These are phyloP conservation scores for Neurospora terricola DNA, from an alignment of 495 filamentous ascomycete genomes.

Conservation along the genomic window DNA sequence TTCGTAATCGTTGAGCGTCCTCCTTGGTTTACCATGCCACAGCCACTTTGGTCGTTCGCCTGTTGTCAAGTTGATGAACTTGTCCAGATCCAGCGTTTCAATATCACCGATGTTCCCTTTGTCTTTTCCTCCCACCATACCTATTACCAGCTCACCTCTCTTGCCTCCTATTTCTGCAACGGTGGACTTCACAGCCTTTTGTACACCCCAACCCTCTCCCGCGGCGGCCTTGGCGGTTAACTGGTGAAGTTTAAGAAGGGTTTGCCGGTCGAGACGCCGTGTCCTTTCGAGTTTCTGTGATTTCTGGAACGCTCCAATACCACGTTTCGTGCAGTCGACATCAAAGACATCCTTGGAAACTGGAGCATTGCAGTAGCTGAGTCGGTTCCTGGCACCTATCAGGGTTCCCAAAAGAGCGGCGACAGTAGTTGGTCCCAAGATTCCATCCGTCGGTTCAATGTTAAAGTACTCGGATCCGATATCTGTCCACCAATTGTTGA, in stretches of 20 bases:
- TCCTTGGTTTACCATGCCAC: slow-evolving; percentile 77
- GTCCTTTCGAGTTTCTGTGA: slow-evolving; percentile 69
- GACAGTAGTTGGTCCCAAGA: slow-evolving; percentile 85
- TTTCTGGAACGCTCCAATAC: slow-evolving; percentile 82
- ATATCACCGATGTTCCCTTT: slow-evolving; percentile 85
- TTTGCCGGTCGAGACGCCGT: slow-evolving; percentile 70
- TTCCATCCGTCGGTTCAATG: slow-evolving; percentile 83
- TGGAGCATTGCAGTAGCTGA: slow-evolving; percentile 68
- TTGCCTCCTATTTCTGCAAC: slow-evolving; percentile 93
- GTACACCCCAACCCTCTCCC: slow-evolving; percentile 61
- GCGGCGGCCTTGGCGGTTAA: slow-evolving; percentile 82
- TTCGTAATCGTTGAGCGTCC: slow-evolving; percentile 36
- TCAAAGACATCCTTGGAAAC: slow-evolving; percentile 92
- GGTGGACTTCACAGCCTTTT: slow-evolving; percentile 88
- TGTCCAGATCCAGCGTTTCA: slow-evolving; percentile 82
- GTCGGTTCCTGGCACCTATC: slow-evolving; percentile 78
- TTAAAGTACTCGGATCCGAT: slow-evolving; percentile 86
- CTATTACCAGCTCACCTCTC: slow-evolving; percentile 85
- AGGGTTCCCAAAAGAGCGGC: slow-evolving; percentile 79
- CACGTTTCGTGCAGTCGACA: slow-evolving; percentile 65
- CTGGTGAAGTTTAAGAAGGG: slow-evolving; percentile 68
- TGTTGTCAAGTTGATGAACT: slow-evolving; percentile 61
- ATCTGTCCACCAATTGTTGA: slow-evolving; percentile 94
- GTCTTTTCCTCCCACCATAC: slow-evolving; percentile 80
- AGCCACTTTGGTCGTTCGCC: slow-evolving; percentile 85